These are phyloP conservation scores for Boletus smithii DNA, from an alignment of 1,284 basidiomycete genomes.

Conservation along the genomic window DNA sequence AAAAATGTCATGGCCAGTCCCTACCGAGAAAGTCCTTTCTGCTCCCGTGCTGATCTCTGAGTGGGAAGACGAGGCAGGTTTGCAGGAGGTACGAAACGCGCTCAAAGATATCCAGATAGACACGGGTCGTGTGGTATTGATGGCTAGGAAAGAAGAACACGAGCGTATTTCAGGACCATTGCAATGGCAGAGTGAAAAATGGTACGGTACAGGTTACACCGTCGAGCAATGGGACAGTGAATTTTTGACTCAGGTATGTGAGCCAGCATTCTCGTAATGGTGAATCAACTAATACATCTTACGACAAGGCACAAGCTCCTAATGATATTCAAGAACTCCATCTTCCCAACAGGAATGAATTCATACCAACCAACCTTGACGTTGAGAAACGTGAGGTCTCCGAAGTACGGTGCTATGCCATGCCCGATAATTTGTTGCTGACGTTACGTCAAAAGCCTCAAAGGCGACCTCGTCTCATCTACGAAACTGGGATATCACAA, in stretches of 20 bases:
- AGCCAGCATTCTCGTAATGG: not conserved
- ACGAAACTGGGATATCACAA: conserved; percentile 65
- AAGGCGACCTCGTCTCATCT: conserved; percentile 73
- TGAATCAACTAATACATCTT: conserved; percentile 6
- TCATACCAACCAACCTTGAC: conserved; percentile 85
- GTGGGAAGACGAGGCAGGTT: conserved; percentile 62
- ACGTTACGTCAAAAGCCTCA: conserved; percentile 48
- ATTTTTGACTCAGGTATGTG: conserved; percentile 60
- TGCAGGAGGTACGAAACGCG: conserved; percentile 59
- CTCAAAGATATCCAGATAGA: conserved; percentile 43
- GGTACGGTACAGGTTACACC: conserved; percentile 84
- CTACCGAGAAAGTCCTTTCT: conserved; percentile 76
- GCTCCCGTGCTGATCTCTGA: conserved; percentile 74
- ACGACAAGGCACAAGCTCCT: conserved; percentile 51
- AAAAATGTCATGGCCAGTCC: conserved; percentile 76
- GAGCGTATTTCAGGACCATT: conserved; percentile 46
- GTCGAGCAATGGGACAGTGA: conserved; percentile 65
- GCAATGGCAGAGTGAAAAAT: conserved; percentile 72
- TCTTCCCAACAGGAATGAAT: conserved; percentile 85
- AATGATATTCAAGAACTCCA: conserved; percentile 69
- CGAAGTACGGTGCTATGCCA: conserved; percentile 43
- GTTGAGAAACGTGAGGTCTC: conserved; percentile 70
- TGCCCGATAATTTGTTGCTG: not conserved
- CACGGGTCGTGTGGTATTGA: conserved; percentile 72
- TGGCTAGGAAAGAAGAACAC: conserved; percentile 71